Percentiles rank a stretch among this genome's conserved stretches.
phyloP scores from a whole-genome alignment of 768 basidiomycete genomes.

The Boletus sensibilis region DNA sequence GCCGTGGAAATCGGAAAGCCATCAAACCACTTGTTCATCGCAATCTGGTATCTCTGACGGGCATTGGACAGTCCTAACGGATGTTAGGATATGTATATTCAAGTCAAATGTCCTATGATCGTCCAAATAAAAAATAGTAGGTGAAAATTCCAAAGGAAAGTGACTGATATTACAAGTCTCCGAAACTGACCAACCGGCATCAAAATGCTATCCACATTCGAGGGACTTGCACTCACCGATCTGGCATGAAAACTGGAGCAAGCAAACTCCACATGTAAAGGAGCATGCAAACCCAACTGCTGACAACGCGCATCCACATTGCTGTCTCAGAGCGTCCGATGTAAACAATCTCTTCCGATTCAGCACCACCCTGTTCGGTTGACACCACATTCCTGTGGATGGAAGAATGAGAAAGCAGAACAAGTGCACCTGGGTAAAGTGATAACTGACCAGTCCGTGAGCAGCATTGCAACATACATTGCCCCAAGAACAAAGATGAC shows the following conservation, averaged over 20 bases:
- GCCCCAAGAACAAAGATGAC: constrained; percentile 92
- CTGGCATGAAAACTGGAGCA: constrained; percentile 88
- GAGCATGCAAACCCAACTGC: constrained; percentile 90
- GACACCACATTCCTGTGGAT: constrained; percentile 69
- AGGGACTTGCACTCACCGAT: constrained; percentile 54
- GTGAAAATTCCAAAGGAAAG: background rate
- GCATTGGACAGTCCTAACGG: background rate
- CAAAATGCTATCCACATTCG: background rate
- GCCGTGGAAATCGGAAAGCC: background rate
- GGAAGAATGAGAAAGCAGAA: constrained; percentile 1
- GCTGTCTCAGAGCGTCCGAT: constrained; percentile 95
- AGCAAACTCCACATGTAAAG: constrained; percentile 86
- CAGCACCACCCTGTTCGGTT: constrained; percentile 45
- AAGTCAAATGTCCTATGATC: background rate
- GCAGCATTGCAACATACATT: constrained; percentile 96
- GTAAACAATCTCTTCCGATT: constrained; percentile 73
- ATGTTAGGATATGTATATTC: background rate
- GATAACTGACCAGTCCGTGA: constrained; percentile 88
- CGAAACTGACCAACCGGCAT: constrained; percentile 22
- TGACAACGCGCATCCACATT: constrained; percentile 99
- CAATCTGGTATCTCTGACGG: background rate
- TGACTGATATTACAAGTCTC: constrained; percentile 17
- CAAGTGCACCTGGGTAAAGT: background rate
- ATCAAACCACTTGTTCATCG: background rate
- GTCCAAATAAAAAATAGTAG: constrained; percentile 3